Base-by-base conservation (phyloP, 1,284 basidiomycete species). In the Puccinia triticina region DNA sequence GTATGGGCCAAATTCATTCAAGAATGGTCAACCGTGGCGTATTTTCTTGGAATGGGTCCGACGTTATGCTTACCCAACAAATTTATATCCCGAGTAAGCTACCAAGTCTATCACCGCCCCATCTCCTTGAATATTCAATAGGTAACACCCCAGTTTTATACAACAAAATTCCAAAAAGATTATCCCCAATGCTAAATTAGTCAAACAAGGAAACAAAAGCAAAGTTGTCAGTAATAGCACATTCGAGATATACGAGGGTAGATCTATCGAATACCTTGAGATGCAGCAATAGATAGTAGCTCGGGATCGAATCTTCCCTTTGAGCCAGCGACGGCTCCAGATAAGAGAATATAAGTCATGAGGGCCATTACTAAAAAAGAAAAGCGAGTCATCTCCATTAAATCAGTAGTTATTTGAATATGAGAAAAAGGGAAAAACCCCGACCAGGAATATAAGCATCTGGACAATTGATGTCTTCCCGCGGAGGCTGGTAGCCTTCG, bases 391-490 rank as follows among this genome's bases (percentile, higher is more conserved):
- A 59, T 23, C 32, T 34, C 61, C 32, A 66, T 37, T n/a, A 71
- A 64, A 43, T 29, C 37, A 57, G n/a, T 23, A 37, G n/a, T 69
- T 46, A 23, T 40, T 59, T 74, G 34, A 32, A 32, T 77, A 82
- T 18, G 4, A 64, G 83, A 82, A 50, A 53, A 0, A 32, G 40
- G 12, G 2, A 55, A 53, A 23, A 57, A 43, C 26, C 57, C 71
- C 83, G 83, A 95, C 94, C 89, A 5, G 97, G 96, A 84, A 99
- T 98, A 88, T 99, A 99, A 34, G 98, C 89, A 88, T 99, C 96
- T 0, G 97, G 96, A 78, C 92, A 93, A 87, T 99, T 99, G 84
- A 98, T 91, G 86, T 99, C 96, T 71, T 98, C 95, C 79, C 96
- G 88, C 0, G 96, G 97, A 2, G 94, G 89, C 80, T 93, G 91